These are phyloP conservation scores for Xylariomycetidae sp. DNA, from an alignment of 2,329 filamentous ascomycete genomes.

Conservation along the genomic window DNA sequence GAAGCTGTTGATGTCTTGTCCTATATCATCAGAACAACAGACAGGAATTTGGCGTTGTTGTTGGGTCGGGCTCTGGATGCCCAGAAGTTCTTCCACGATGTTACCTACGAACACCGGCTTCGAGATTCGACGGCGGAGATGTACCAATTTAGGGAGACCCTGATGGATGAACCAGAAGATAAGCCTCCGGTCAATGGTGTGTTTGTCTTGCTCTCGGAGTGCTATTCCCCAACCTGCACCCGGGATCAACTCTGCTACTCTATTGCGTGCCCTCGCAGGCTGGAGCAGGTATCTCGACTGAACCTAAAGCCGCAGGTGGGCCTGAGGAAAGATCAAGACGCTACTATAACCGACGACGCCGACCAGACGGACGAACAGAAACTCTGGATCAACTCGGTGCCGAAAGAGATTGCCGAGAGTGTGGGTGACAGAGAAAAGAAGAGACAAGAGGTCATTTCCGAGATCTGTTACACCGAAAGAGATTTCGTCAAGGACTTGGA, in stretches of 20 bases:
- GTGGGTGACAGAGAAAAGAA: conserved; percentile 93
- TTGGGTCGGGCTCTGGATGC: conserved; percentile 89
- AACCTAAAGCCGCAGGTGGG: conserved; percentile 92
- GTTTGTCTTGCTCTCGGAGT: conserved; percentile 93
- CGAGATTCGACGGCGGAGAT: conserved; percentile 93
- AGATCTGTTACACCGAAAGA: conserved; percentile 96
- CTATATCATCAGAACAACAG: conserved; percentile 95
- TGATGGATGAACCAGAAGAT: conserved; percentile 78
- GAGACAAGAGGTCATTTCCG: conserved; percentile 94
- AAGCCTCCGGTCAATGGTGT: conserved; percentile 81
- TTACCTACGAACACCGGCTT: conserved; percentile 93
- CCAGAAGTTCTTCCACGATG: conserved; percentile 98
- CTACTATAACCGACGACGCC: conserved; percentile 63
- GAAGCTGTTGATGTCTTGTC: conserved; percentile 94
- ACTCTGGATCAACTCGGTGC: conserved; percentile 98
- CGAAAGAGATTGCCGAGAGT: conserved; percentile 87
- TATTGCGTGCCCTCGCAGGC: conserved; percentile 86
- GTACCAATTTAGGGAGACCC: conserved; percentile 92
- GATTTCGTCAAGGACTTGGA: conserved; percentile 99
- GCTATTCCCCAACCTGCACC: conserved; percentile 96
- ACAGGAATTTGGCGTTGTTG: conserved; percentile 87
- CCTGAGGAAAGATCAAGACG: conserved; percentile 60
- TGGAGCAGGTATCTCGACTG: conserved; percentile 91
- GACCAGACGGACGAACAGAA: conserved; percentile 94
- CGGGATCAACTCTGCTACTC: conserved; percentile 95